Percentiles rank a stretch among this genome's conserved stretches.
Conservation (phyloP, 2,329 filamentous ascomycete genomes). For the Talaromyces funiculosus region DNA sequence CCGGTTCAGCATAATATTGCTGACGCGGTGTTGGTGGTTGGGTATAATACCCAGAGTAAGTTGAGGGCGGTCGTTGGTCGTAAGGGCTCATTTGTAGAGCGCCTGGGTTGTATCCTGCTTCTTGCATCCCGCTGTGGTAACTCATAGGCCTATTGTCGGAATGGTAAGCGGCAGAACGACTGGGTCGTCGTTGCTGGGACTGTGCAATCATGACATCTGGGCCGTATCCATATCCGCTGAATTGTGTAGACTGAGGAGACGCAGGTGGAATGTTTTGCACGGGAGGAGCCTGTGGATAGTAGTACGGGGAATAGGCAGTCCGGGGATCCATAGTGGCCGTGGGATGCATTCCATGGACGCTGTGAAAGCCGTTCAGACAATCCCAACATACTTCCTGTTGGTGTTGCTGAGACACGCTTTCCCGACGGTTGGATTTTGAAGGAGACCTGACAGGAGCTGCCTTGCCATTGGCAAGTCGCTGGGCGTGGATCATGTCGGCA, state of each 20-base stretch:
- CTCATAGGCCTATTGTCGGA: constrained; percentile 29
- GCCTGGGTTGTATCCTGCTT: constrained; percentile 25
- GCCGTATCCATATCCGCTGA: constrained; percentile 22
- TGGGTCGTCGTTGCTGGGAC: constrained; percentile 23
- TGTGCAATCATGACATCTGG: constrained; percentile 30
- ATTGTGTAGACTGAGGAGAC: constrained; percentile 27
- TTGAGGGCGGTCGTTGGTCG: constrained; percentile 34
- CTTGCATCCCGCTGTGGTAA: constrained; percentile 31
- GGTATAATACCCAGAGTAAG: constrained; percentile 34
- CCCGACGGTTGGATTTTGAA: constrained; percentile 31
- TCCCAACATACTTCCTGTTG: constrained; percentile 30
- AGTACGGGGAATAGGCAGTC: constrained; percentile 26
- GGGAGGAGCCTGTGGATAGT: constrained; percentile 22
- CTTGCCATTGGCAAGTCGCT: constrained; percentile 26
- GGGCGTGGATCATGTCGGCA: constrained; percentile 34
- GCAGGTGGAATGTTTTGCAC: constrained; percentile 23
- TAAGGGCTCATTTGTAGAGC: constrained; percentile 25
- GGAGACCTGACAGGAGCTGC: constrained; percentile 27
- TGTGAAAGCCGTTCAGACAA: constrained; percentile 26
- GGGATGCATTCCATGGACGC: constrained; percentile 22
- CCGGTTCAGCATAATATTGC: constrained; percentile 25
- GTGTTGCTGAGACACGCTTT: constrained; percentile 26
- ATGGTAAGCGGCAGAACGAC: constrained; percentile 34
- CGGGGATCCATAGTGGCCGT: constrained; percentile 28
- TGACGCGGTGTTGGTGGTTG: constrained; percentile 23